A percentile compares a stretch with the other conserved stretches of the same genome.
These are phyloP conservation scores for Kodamaea leandrae DNA, from an alignment of 805 yeast species.

Conservation along the genomic window DNA sequence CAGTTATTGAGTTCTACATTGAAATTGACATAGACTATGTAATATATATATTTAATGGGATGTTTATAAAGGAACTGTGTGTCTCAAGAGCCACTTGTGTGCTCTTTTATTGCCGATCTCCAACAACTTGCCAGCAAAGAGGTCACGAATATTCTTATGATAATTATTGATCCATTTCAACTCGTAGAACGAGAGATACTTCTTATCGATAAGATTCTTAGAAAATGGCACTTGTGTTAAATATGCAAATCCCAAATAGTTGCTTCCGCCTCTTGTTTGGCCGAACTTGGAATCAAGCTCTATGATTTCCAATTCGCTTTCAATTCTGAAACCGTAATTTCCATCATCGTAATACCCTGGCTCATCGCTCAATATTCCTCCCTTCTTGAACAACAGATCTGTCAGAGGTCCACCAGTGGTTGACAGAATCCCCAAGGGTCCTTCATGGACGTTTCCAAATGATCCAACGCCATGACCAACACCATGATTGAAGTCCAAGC, in stretches of 20 bases:
- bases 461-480: conserved; percentile 98
- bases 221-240: conserved; percentile 44
- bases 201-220: conserved; percentile 32
- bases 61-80: conserved; percentile 38
- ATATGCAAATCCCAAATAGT: conserved; percentile 38
- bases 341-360: conserved; percentile 94
- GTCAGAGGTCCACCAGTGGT: conserved; percentile 51
- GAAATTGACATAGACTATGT: background rate
- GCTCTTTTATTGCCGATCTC: conserved; percentile 58
- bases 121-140: conserved; percentile 40
- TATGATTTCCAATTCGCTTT: conserved; percentile 70
- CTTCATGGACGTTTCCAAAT: conserved; percentile 89
- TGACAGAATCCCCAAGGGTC: conserved; percentile 80
- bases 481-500: conserved; percentile 88
- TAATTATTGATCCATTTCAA: conserved; percentile 40
- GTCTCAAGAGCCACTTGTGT: conserved; percentile 67
- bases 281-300: conserved; percentile 40
- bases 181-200: conserved; percentile 29
- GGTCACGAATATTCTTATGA: conserved; percentile 32
- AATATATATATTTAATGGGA: background rate
- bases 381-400: conserved; percentile 43
- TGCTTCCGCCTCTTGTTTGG: conserved; percentile 29
- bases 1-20: conserved; percentile 7
- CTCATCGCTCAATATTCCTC: conserved; percentile 83
- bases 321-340: conserved; percentile 86